Evolutionary conservation across 1,139 yeast species (phyloP).

Genomic region (Yamadazyma oceani): DNA sequence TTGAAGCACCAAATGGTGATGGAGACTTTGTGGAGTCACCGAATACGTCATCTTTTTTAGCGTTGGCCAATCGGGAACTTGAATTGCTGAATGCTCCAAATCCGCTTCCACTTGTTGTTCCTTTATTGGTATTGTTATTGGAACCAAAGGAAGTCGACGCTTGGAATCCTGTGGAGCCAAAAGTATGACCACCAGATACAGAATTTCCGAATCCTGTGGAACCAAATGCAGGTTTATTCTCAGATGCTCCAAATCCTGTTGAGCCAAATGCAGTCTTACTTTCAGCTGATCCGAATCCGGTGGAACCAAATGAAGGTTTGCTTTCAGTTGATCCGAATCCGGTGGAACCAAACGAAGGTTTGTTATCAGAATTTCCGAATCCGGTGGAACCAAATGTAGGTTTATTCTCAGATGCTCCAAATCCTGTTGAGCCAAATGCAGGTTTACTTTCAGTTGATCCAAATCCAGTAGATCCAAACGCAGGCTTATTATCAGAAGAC

Average conservation of each 20-base stretch:
- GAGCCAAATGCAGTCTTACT: constrained; percentile 10
- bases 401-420: constrained; percentile 5
- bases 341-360: background rate
- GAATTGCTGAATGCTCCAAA: too few relatives aligned
- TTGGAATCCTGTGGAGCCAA: constrained; percentile 11
- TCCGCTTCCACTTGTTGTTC: too few relatives aligned
- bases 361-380: constrained; percentile 12
- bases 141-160: too few relatives aligned
- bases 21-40: background rate
- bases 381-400: constrained; percentile 13
- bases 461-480: constrained; percentile 16
- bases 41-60: background rate
- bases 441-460: constrained; percentile 10
- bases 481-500: constrained; percentile 4
- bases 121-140: too few relatives aligned
- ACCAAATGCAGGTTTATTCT: constrained; percentile 8
- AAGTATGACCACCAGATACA: constrained; percentile 4
- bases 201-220: constrained; percentile 13
- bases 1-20: background rate
- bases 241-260: constrained; percentile 5
- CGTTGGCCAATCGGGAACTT: too few relatives aligned
- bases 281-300: constrained; percentile 15
- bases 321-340: constrained; percentile 5
- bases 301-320: constrained; percentile 9
- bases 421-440: constrained; percentile 5